Evolutionary conservation across 345 rosid genomes (phyloP).

Genomic region (Citrus trifoliata): DNA sequence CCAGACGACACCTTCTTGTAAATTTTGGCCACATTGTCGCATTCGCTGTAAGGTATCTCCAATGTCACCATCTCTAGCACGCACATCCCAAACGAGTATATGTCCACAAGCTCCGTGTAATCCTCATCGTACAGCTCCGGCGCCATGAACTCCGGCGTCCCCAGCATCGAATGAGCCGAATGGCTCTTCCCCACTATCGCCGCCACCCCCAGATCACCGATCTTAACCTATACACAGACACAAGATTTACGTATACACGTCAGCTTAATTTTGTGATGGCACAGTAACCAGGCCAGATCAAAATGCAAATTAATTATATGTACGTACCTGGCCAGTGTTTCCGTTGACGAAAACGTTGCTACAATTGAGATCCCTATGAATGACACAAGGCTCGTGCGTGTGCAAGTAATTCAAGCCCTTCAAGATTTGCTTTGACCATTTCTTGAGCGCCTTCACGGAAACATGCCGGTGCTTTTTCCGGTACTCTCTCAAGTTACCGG

Average conservation of each 20-base stretch:
- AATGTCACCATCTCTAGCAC: constrained; percentile 74
- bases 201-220: constrained; percentile 86
- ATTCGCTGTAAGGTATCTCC: constrained; percentile 79
- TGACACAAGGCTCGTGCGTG: constrained; percentile 76
- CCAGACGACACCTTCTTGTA: constrained; percentile 76
- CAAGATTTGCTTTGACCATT: constrained; percentile 85
- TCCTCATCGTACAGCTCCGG: constrained; percentile 87
- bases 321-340: constrained; percentile 79
- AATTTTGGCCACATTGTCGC: constrained; percentile 68
- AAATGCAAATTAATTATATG: neutral
- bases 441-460: constrained; percentile 76
- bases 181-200: constrained; percentile 71
- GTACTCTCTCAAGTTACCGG: constrained; percentile 81
- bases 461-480: constrained; percentile 80
- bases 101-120: constrained; percentile 76
- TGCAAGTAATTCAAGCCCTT: constrained; percentile 77
- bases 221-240: constrained; percentile 53
- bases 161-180: constrained; percentile 72
- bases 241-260: no score
- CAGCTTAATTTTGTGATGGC: no score
- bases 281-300: no score
- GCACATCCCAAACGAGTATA: constrained; percentile 88
- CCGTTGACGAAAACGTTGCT: constrained; percentile 90
- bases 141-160: constrained; percentile 95
- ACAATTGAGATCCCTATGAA: constrained; percentile 89